Evolutionary conservation across 306 rosid genomes (phyloP).

Genomic region (Gleditsia sinensis): DNA sequence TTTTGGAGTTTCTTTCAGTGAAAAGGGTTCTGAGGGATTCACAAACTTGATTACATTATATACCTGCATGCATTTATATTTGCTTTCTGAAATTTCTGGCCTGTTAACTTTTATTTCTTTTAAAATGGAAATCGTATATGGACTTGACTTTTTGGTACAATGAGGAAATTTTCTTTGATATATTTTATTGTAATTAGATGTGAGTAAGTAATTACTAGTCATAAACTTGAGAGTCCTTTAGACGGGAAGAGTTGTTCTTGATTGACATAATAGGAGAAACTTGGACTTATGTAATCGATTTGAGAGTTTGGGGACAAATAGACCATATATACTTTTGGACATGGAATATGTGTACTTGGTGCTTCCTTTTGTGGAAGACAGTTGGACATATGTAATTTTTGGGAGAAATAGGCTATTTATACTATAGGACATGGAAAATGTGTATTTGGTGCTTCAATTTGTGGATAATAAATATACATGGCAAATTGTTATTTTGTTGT

Average conservation of each 20-base stretch:
- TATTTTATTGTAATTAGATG: neutral
- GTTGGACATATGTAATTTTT: conserved; percentile 15
- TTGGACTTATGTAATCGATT: conserved; percentile 11
- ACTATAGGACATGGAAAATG: neutral
- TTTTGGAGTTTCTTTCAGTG: neutral
- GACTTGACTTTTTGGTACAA: neutral
- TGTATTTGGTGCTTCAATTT: conserved; percentile 4
- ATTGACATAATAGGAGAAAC: neutral
- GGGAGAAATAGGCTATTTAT: conserved; percentile 1
- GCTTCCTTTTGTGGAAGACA: neutral
- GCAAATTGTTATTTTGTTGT: conserved; percentile 14
- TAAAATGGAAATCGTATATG: neutral
- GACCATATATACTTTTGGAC: neutral
- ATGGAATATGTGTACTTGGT: neutral
- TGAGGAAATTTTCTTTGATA: neutral
- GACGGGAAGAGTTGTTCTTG: neutral
- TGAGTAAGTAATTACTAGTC: neutral
- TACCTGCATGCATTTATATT: conserved; percentile 4
- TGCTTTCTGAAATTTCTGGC: neutral
- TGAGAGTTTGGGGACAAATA: conserved; percentile 9
- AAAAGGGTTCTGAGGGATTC: neutral
- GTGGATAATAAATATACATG: neutral
- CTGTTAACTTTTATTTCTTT: neutral
- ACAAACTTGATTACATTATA: too few relatives aligned
- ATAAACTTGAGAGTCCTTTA: neutral